Evolutionary conservation across 306 rosid genomes (phyloP).

Genomic region (Cercis canadensis): DNA sequence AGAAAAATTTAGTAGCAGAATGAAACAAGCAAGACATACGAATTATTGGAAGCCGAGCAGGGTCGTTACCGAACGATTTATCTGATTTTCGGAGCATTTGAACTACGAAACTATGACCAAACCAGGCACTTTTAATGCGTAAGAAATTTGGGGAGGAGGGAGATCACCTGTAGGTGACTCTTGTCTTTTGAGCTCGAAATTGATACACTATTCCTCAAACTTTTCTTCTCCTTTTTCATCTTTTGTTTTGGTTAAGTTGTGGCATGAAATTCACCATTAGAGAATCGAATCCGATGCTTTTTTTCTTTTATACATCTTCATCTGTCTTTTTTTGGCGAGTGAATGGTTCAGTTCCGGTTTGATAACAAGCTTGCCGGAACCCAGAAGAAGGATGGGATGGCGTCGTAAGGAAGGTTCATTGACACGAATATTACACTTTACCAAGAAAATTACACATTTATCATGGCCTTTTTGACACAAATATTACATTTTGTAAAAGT

Average conservation of each 20-base stretch:
- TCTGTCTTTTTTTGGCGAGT: not conserved
- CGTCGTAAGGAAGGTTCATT: too few relatives aligned
- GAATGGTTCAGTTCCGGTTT: not conserved
- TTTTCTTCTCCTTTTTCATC: conserved; percentile 10
- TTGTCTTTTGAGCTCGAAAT: not conserved
- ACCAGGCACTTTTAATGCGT: not conserved
- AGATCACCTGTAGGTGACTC: conserved; percentile 3
- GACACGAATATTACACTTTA: too few relatives aligned
- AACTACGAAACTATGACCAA: conserved; percentile 20
- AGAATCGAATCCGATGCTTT: conserved; percentile 56
- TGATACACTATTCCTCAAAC: conserved; percentile 24
- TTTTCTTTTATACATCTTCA: not conserved
- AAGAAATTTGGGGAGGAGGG: conserved; percentile 23
- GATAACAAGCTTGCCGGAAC: not conserved
- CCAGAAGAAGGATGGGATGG: too few relatives aligned
- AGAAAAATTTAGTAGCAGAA: conserved; percentile 10
- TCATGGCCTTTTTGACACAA: too few relatives aligned
- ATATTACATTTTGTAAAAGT: too few relatives aligned
- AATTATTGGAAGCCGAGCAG: conserved; percentile 43
- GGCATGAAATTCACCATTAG: conserved; percentile 41
- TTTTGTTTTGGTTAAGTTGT: conserved; percentile 25
- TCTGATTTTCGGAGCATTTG: conserved; percentile 47
- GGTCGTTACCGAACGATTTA: conserved; percentile 43
- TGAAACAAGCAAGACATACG: conserved; percentile 49
- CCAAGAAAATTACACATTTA: too few relatives aligned